phyloP scores from a whole-genome alignment of 192 early-diverging fungal species.

The Coemansia sp. region DNA sequence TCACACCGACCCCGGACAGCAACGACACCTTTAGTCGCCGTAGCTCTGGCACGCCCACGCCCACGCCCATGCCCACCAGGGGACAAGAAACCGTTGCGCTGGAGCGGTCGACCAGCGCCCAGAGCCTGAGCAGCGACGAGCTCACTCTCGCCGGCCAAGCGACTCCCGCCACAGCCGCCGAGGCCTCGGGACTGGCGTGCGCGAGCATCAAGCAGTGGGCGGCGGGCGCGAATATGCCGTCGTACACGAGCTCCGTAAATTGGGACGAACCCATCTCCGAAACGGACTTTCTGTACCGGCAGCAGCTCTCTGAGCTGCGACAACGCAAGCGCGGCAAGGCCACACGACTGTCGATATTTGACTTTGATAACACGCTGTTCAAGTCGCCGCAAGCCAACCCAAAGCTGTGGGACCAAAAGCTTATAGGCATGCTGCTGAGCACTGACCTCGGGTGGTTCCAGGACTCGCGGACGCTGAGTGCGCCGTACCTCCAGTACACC shows the following conservation, averaged over 20 bases:
- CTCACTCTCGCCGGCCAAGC: background rate
- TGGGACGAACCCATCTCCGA: conserved; percentile 33
- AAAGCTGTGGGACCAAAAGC: conserved; percentile 60
- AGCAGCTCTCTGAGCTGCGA: conserved; percentile 39
- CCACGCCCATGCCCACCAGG: background rate
- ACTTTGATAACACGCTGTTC: conserved; percentile 73
- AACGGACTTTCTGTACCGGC: conserved; percentile 48
- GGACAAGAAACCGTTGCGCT: background rate
- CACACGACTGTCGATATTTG: conserved; percentile 57
- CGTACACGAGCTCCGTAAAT: conserved; percentile 41
- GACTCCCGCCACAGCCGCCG: background rate
- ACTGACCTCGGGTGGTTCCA: conserved; percentile 69
- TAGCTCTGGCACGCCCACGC: background rate
- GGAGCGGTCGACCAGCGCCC: background rate
- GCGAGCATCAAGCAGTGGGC: background rate
- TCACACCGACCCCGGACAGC: background rate
- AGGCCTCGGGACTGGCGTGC: background rate
- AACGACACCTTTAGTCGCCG: background rate
- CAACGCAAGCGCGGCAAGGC: conserved; percentile 22
- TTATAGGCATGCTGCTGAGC: conserved; percentile 59
- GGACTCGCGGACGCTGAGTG: conserved; percentile 59
- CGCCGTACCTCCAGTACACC: conserved; percentile 44
- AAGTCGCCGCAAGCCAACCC: conserved; percentile 64
- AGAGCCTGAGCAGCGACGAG: background rate
- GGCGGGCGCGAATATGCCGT: conserved; percentile 9